A percentile compares a stretch with the other conserved stretches of the same genome.
Evolutionary conservation across 345 rosid species (phyloP).

Genomic region (Boechera stricta): DNA sequence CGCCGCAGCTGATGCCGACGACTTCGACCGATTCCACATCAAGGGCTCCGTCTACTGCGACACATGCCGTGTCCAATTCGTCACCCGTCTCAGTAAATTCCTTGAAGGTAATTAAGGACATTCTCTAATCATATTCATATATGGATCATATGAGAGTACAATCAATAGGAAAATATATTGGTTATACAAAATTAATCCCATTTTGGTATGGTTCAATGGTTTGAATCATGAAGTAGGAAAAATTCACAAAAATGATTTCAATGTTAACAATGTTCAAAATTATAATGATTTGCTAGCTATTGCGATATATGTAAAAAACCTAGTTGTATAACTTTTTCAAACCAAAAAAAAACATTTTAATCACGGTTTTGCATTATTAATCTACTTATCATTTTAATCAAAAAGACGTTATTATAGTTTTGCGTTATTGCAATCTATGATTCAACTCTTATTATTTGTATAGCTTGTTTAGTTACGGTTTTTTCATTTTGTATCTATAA

Average conservation of each 20-base stretch:
- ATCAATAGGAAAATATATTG: neutral
- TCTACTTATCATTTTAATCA: neutral
- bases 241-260: neutral
- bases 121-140: conserved; percentile 7
- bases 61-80: conserved; percentile 70
- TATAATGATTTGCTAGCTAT: neutral
- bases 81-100: conserved; percentile 55
- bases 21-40: conserved; percentile 46
- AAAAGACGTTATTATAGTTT: no score
- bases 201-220: neutral
- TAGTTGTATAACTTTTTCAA: no score
- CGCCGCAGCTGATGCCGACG: conserved; percentile 45
- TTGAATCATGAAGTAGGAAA: neutral
- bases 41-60: conserved; percentile 69
- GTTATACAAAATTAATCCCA: neutral
- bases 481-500: neutral
- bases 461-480: neutral
- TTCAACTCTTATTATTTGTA: no score
- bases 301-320: neutral
- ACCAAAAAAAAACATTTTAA: neutral
- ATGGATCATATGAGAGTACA: neutral
- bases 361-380: neutral
- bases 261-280: neutral
- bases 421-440: no score
- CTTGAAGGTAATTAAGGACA: conserved; percentile 45